phyloP scores from a whole-genome alignment of 1,284 basidiomycete species.

The Rhodofomes roseus region DNA sequence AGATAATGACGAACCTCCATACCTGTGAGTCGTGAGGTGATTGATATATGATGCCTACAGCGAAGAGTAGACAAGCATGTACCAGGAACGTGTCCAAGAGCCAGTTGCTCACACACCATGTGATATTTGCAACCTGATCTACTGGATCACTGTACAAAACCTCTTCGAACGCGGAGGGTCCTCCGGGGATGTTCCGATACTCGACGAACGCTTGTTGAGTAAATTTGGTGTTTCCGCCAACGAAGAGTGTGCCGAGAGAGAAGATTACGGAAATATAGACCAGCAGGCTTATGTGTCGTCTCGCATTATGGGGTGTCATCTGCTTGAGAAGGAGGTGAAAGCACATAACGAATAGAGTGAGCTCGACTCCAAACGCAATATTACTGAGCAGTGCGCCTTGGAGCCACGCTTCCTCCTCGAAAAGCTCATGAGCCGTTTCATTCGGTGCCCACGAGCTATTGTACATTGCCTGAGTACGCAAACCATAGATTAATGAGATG shows the following conservation, averaged over 20 bases:
- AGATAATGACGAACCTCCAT: background rate
- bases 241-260: background rate
- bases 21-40: background rate
- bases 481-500: too few species aligned
- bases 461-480: too few species aligned
- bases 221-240: background rate
- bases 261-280: background rate
- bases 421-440: too few species aligned
- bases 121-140: background rate
- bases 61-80: background rate
- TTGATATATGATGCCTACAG: background rate
- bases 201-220: background rate
- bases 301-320: background rate
- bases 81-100: background rate
- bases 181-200: background rate
- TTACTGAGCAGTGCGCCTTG: background rate
- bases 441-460: too few species aligned
- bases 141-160: background rate
- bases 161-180: background rate
- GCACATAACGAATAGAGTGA: background rate
- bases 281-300: background rate
- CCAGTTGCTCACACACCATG: background rate
- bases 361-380: background rate
- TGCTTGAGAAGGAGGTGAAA: background rate
- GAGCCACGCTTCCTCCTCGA: background rate